These are phyloP conservation scores for Pestalotiopsis sp. DNA, from an alignment of 2,329 filamentous ascomycete genomes.

Conservation along the genomic window DNA sequence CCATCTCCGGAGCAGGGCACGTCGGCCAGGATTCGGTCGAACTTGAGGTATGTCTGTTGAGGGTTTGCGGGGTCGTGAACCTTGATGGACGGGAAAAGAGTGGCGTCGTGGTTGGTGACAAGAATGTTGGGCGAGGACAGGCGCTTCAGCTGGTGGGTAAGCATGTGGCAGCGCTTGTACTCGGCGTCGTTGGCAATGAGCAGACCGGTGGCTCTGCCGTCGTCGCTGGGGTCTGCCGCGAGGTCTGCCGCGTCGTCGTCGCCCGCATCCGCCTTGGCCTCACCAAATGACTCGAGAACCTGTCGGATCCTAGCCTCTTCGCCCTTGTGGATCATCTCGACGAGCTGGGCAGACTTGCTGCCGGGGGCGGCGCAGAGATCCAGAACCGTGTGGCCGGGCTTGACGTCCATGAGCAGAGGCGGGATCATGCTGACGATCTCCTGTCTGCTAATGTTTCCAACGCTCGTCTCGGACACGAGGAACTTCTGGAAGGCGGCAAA, in stretches of 20 bases:
- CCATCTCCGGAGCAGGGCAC: constrained; percentile 97
- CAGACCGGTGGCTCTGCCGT: constrained; percentile 86
- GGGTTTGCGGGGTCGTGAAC: constrained; percentile 64
- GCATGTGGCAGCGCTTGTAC: constrained; percentile 95
- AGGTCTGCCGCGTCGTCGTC: constrained; percentile 62
- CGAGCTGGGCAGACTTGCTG: constrained; percentile 92
- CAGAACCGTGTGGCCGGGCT: constrained; percentile 87
- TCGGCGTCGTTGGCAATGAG: constrained; percentile 96
- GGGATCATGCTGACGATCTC: constrained; percentile 99
- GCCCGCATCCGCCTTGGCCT: constrained; percentile 21
- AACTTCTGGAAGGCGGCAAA: constrained; percentile 98
- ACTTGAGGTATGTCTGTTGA: constrained; percentile 80
- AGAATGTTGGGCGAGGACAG: constrained; percentile 95
- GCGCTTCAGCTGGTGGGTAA: constrained; percentile 97
- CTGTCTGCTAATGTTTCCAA: constrained; percentile 96
- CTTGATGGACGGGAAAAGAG: constrained; percentile 89
- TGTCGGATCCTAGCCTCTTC: constrained; percentile 85
- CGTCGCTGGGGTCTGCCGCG: constrained; percentile 64
- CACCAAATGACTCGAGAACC: constrained; percentile 62
- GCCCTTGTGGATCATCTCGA: constrained; percentile 91
- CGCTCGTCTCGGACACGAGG: constrained; percentile 93
- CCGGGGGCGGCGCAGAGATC: constrained; percentile 97
- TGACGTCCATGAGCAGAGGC: constrained; percentile 87
- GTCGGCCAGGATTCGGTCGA: constrained; percentile 93
- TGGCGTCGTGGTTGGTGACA: constrained; percentile 97